These are phyloP conservation scores for Ophiocordyceps camponoti-rufipedis DNA, from an alignment of 2,329 filamentous ascomycete species.

Conservation along the genomic window DNA sequence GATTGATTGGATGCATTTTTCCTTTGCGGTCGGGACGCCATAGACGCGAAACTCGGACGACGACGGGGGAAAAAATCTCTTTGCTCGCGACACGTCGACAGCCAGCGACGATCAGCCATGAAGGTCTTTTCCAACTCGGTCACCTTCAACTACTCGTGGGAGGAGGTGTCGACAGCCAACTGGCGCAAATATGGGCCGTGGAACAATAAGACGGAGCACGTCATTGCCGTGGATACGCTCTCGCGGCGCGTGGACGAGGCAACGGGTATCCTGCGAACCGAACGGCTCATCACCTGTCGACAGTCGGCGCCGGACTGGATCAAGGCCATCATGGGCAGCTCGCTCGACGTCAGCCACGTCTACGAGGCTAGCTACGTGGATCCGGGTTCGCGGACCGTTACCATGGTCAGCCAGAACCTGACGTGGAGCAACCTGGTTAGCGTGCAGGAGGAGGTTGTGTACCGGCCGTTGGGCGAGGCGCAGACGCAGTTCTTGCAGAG, in stretches of 20 bases:
- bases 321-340: constrained; percentile 53
- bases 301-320: constrained; percentile 62
- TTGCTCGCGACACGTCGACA: no score
- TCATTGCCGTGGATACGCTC: constrained; percentile 87
- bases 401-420: constrained; percentile 91
- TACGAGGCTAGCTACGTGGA: constrained; percentile 96
- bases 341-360: constrained; percentile 67
- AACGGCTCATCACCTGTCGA: constrained; percentile 43
- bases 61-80: no score
- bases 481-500: constrained; percentile 75
- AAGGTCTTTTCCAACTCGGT: constrained; percentile 86
- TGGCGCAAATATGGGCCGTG: constrained; percentile 98
- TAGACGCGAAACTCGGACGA: background rate
- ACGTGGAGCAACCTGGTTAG: constrained; percentile 81
- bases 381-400: constrained; percentile 64
- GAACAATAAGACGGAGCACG: constrained; percentile 97
- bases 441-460: constrained; percentile 84
- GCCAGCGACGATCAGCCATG: constrained; percentile 33
- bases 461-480: constrained; percentile 40
- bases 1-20: background rate
- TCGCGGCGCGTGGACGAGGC: constrained; percentile 41
- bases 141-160: constrained; percentile 96
- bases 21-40: background rate
- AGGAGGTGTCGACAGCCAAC: constrained; percentile 92
- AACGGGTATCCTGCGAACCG: constrained; percentile 42